These are phyloP conservation scores for Neophaeococcomyces mojaviensis DNA, from an alignment of 2,329 filamentous ascomycete genomes.

Conservation along the genomic window DNA sequence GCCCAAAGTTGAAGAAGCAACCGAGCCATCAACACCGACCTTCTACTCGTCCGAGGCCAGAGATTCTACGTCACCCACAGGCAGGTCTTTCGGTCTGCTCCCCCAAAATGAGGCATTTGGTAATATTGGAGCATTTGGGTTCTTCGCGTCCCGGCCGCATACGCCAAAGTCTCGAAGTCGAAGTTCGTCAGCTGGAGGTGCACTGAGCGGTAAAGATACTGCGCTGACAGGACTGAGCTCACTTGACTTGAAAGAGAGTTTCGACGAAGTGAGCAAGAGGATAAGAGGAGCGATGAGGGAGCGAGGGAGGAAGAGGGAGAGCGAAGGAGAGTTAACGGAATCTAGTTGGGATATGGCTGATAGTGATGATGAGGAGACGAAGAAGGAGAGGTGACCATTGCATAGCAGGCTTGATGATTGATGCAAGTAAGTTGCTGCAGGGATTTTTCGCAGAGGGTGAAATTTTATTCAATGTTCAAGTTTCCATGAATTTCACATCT, in stretches of 20 bases:
- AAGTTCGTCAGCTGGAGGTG: slow-evolving; percentile 59
- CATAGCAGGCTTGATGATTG: no score
- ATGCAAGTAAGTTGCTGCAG: no score
- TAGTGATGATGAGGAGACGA: slow-evolving; percentile 20
- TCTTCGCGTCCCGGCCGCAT: slow-evolving; percentile 84
- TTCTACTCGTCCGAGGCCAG: slow-evolving; percentile 24
- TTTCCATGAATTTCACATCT: no score
- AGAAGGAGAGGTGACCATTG: slow-evolving; percentile 15
- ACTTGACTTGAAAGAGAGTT: slow-evolving; percentile 58
- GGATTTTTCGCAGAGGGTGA: no score
- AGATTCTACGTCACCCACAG: slow-evolving; percentile 15
- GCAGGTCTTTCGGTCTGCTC: slow-evolving; percentile 39
- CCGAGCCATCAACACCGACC: slow-evolving; percentile 21
- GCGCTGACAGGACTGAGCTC: slow-evolving; percentile 63
- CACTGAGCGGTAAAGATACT: slow-evolving; percentile 53
- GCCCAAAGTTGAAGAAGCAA: slow-evolving; percentile 27
- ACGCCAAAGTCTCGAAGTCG: slow-evolving; percentile 68
- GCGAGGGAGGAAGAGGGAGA: slow-evolving; percentile 51
- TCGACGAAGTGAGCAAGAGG: slow-evolving; percentile 76
- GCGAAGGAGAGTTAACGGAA: slow-evolving; percentile 21
- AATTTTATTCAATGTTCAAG: no score
- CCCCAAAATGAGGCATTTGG: slow-evolving; percentile 91
- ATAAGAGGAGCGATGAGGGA: slow-evolving; percentile 80
- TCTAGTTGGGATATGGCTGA: slow-evolving; percentile 23
- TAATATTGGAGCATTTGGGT: slow-evolving; percentile 76